A percentile compares a stretch with the other conserved stretches of the same genome.
These are phyloP conservation scores for Amauroascus verrucosus DNA, from an alignment of 2,329 filamentous ascomycete genomes.

Conservation along the genomic window DNA sequence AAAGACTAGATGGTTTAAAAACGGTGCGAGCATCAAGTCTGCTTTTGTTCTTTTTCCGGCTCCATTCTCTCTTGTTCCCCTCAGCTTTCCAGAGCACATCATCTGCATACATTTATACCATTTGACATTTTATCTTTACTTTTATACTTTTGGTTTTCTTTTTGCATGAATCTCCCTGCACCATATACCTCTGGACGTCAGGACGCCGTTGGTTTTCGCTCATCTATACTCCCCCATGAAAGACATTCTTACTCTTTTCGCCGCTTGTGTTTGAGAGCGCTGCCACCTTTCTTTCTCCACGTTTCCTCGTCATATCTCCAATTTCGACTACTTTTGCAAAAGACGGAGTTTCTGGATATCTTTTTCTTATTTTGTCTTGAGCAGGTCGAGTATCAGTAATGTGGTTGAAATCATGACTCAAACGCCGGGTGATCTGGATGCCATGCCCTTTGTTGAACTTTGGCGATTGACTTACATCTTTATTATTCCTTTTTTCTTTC, in stretches of 20 bases:
- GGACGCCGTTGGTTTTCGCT: background rate
- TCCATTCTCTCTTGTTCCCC: background rate
- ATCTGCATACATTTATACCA: background rate
- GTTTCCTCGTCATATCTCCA: background rate
- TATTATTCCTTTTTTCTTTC: too few relatives aligned
- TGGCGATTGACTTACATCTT: too few relatives aligned
- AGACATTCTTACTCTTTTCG: background rate
- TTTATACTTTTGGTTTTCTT: too few relatives aligned
- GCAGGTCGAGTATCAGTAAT: background rate
- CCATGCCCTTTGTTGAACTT: too few relatives aligned
- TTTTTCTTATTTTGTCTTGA: background rate
- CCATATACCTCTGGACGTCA: background rate
- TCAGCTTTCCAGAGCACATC: background rate
- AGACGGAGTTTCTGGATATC: background rate
- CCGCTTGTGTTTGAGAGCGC: background rate
- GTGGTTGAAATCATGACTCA: background rate
- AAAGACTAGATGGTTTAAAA: conserved; percentile 45
- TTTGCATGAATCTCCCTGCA: background rate
- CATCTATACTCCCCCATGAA: background rate
- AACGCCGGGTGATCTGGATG: too few relatives aligned
- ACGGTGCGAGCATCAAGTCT: background rate
- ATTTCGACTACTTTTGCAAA: background rate
- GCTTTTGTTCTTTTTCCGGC: background rate
- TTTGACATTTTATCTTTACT: too few relatives aligned
- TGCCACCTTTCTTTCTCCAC: background rate